These are phyloP conservation scores for Echeveria elegans DNA, from an alignment of 164 flowering plant genomes.

Conservation along the genomic window DNA sequence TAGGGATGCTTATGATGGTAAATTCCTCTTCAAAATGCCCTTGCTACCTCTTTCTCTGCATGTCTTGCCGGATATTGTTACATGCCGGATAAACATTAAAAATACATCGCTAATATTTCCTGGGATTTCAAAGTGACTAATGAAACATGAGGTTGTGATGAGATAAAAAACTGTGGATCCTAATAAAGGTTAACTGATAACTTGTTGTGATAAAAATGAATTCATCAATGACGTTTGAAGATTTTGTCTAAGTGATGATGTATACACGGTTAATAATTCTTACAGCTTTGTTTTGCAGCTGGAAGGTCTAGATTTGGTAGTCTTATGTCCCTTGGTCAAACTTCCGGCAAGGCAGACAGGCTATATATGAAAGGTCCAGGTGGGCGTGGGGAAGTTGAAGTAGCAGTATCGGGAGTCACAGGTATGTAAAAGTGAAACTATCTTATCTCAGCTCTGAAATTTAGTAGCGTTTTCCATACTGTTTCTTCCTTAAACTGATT, in stretches of 20 bases:
- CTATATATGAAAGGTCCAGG: slow-evolving; percentile 99
- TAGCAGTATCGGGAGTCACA: slow-evolving; percentile 88
- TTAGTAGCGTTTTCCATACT: background rate
- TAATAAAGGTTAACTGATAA: background rate
- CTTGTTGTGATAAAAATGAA: background rate
- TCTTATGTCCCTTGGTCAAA: slow-evolving; percentile 61
- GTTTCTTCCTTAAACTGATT: background rate
- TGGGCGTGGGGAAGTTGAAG: slow-evolving; percentile 98
- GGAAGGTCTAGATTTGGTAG: slow-evolving; percentile 85
- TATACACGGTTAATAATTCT: background rate
- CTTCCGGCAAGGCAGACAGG: slow-evolving; percentile 64
- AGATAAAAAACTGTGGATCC: background rate
- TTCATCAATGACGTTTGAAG: background rate
- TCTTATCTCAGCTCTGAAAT: background rate
- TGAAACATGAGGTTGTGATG: background rate
- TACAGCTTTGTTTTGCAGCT: slow-evolving; percentile 33
- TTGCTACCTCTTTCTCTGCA: background rate
- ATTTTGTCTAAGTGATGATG: background rate
- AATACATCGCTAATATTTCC: background rate
- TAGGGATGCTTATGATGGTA: slow-evolving; percentile 97
- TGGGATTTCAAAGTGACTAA: background rate
- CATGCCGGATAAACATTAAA: background rate
- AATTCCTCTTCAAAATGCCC: background rate
- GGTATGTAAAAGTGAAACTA: slow-evolving; percentile 52
- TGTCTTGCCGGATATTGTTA: background rate